Base-by-base conservation (phyloP, 169 alveolate species). In the Haemoproteus tartakovskyi region DNA sequence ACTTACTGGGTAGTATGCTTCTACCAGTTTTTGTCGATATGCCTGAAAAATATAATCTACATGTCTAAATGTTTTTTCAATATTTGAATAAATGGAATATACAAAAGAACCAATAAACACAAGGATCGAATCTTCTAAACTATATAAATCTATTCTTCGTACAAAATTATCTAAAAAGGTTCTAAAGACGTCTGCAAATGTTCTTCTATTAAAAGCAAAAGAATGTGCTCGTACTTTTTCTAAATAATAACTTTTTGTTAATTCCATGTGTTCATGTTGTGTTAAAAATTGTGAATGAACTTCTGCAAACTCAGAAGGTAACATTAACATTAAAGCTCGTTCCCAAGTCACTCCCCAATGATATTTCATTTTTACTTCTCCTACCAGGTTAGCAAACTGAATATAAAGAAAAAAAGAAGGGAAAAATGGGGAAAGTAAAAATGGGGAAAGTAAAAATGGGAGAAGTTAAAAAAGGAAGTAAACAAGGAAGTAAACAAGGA, bases 11-110 rank as follows among this genome's bases (percentile, higher is more conserved):
- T 56, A 57, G 40, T 56, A 74, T 1, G 48, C 52, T 60, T 74
- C 84, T 56, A 74, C 30, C 54, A 74, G 27, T 56, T 74, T 74
- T 18, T 74, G 84, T 37, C 59, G 84, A 30, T 74, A 59, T 19
- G 59, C 26, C 29, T 74, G 54, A 60, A 45, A 74, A 0, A 78
- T 74, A 46, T 74, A 62, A 12, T 50, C 41, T 56, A 60, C 2
- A 0, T 61, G 84, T 1, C 54, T 43, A 30, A 57, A 51, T 29
- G 43, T 29, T 45, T 56, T 43, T 57, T 74, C 78, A 57, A 74
- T 46, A 37, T 74, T 56, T 26, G 30, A 43, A 26, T 74, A 74
- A 47, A 74, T 9, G 33, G 84, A n/a, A 74, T 74, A 74, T 30
- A 74, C 12, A 21, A 54, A 16, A 0, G 84, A 74, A 74, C 54